Conservation (phyloP, 225 moss, liverwort and hornwort species). For the Thuidium tamariscinum region DNA sequence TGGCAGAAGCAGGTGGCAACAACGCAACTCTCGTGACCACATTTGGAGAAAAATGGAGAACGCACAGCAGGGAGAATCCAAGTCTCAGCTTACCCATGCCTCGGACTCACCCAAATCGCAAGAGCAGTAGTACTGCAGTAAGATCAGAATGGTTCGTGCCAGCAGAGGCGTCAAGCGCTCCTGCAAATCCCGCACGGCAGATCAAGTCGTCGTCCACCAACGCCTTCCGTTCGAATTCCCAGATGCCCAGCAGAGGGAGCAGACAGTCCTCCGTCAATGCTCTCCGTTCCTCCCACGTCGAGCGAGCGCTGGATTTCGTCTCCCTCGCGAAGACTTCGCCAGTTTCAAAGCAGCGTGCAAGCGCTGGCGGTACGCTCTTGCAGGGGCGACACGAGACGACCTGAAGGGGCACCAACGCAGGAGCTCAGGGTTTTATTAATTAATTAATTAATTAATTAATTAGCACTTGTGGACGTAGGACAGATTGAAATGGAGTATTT, state of each 20-base stretch:
- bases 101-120: neutral
- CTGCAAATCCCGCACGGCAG: neutral
- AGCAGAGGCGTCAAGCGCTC: neutral
- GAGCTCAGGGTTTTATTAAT: neutral
- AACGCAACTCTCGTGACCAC: neutral
- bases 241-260: neutral
- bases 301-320: neutral
- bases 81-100: neutral
- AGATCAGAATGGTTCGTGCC: neutral
- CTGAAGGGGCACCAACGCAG: too few species aligned
- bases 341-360: neutral
- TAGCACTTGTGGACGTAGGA: neutral
- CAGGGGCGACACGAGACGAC: neutral
- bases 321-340: neutral
- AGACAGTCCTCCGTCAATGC: neutral
- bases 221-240: neutral
- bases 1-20: neutral
- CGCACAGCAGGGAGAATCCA: neutral
- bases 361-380: neutral
- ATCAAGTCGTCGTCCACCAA: neutral
- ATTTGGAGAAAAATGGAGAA: constrained; percentile 3
- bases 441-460: neutral
- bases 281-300: neutral
- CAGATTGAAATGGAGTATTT: neutral
- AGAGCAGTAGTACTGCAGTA: neutral